Evolutionary conservation across 2,329 filamentous ascomycete species (phyloP).

Genomic region (Bimuria novae-zelandiae): DNA sequence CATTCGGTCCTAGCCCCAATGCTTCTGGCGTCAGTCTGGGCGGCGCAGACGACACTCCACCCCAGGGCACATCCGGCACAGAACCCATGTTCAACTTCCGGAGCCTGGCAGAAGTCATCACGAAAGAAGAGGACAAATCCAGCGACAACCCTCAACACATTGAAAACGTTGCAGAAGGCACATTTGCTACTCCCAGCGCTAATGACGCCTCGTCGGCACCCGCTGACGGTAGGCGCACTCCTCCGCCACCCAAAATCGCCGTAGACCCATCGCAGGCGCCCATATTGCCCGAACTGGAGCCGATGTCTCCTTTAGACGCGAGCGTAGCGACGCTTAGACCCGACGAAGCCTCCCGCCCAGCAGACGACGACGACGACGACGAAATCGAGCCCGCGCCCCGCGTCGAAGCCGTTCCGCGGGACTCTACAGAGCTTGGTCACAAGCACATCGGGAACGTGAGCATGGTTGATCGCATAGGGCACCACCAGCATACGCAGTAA

Average conservation of each 20-base stretch:
- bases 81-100: conserved; percentile 93
- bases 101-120: conserved; percentile 84
- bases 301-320: conserved; percentile 24
- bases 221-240: conserved; percentile 27
- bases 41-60: conserved; percentile 33
- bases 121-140: conserved; percentile 58
- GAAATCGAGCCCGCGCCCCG: conserved; percentile 32
- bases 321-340: conserved; percentile 37
- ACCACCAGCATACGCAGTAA: conserved; percentile 40
- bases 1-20: conserved; percentile 56
- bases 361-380: conserved; percentile 22
- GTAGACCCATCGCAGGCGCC: conserved; percentile 13
- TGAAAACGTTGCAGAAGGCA: conserved; percentile 37
- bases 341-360: conserved; percentile 13
- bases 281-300: conserved; percentile 12
- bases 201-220: conserved; percentile 5
- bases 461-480: conserved; percentile 28
- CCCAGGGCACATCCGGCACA: conserved; percentile 53
- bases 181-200: conserved; percentile 3
- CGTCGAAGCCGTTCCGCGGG: conserved; percentile 25
- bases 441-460: conserved; percentile 43
- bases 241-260: conserved; percentile 16
- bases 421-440: conserved; percentile 31
- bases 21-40: conserved; percentile 57
- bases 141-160: conserved; percentile 50